Evolutionary conservation across 495 filamentous ascomycete species (phyloP).

Genomic region (Massariosphaeria phaeospora): DNA sequence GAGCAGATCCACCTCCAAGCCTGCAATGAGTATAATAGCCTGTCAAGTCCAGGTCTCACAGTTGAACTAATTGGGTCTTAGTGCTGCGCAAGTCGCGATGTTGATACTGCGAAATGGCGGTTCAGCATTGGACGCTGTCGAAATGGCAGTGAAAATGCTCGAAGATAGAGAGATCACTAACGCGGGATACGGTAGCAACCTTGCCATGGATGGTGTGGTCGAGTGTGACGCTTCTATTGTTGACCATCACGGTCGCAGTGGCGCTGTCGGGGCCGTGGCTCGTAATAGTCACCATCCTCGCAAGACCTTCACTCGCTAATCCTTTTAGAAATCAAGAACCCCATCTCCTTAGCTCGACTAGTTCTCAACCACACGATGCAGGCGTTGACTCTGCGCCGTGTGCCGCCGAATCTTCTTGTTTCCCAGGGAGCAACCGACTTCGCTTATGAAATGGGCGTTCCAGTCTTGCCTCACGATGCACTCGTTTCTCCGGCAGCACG

Average conservation of each 20-base stretch:
- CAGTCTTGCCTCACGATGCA: conserved; percentile 61
- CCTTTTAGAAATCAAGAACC: conserved; percentile 76
- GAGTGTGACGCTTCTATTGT: conserved; percentile 93
- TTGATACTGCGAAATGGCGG: conserved; percentile 69
- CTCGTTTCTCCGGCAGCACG: conserved; percentile 69
- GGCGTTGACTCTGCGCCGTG: conserved; percentile 71
- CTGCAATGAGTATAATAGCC: conserved; percentile 65
- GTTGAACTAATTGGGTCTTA: conserved; percentile 38
- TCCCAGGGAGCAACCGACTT: conserved; percentile 79
- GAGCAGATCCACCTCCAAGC: conserved; percentile 76
- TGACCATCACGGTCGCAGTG: conserved; percentile 84
- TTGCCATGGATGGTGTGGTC: conserved; percentile 82
- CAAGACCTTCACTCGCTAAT: not conserved
- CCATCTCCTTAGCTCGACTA: conserved; percentile 76
- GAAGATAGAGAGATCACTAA: conserved; percentile 96
- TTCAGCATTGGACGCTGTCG: conserved; percentile 82
- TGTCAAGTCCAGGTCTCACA: not conserved
- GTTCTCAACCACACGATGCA: conserved; percentile 70
- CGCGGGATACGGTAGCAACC: conserved; percentile 90
- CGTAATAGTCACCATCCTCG: conserved; percentile 55
- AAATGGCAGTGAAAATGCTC: conserved; percentile 77
- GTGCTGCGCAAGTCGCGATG: conserved; percentile 78
- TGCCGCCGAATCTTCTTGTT: conserved; percentile 88
- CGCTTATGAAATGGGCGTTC: conserved; percentile 69
- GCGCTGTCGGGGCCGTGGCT: conserved; percentile 82